phyloP scores from a whole-genome alignment of 306 rosid genomes.

The Castanea sativa region DNA sequence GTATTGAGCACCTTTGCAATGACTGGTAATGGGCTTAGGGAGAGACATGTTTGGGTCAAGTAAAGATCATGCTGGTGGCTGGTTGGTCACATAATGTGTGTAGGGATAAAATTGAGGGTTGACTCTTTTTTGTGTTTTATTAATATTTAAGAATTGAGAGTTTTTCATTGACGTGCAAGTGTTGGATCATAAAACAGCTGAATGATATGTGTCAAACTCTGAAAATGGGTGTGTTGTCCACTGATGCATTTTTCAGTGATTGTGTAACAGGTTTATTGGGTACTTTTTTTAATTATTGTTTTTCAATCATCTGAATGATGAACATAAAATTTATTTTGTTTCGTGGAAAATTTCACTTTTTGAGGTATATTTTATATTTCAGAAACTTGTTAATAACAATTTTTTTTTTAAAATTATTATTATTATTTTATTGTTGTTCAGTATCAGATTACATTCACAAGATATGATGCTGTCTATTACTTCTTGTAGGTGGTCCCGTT shows the following conservation, averaged over 20 bases:
- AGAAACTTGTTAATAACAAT: neutral
- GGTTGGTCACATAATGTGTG: too few species aligned
- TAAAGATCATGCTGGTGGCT: too few species aligned
- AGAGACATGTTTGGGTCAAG: too few species aligned
- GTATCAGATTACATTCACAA: conserved; percentile 4
- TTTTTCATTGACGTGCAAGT: too few species aligned
- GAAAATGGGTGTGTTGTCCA: too few species aligned
- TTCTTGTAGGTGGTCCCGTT: conserved; percentile 63
- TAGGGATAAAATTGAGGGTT: too few species aligned
- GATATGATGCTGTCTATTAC: conserved; percentile 19
- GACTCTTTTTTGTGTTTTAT: too few species aligned
- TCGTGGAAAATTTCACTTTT: neutral
- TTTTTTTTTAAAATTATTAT: too few species aligned
- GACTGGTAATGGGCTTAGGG: too few species aligned
- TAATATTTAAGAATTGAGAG: too few species aligned
- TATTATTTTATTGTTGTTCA: neutral
- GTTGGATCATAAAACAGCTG: too few species aligned
- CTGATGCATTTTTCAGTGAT: neutral
- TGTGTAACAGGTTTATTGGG: neutral
- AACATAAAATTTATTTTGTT: neutral
- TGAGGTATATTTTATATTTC: neutral
- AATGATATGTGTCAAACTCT: too few species aligned
- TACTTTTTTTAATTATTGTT: neutral
- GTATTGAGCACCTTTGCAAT: neutral
- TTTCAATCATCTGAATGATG: neutral